Evolutionary conservation across 768 basidiomycete species (phyloP), one percentile per base, ranked within the genome.

Genomic region (Auriculariales sp.): DNA sequence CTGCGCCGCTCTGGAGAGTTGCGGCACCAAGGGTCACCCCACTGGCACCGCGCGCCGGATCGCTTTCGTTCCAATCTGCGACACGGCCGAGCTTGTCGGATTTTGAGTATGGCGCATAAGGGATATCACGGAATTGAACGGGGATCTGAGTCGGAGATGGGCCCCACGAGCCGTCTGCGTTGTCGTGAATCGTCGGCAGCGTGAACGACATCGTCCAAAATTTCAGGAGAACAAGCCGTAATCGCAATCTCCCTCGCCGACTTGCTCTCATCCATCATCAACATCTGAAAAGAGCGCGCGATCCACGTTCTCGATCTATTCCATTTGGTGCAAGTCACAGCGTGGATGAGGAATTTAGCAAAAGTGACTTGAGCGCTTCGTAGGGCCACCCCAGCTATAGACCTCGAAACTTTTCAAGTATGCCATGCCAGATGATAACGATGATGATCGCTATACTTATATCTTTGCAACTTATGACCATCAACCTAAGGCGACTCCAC

Each of bases 31-130:
- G 49, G 28, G 58, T 39, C 60, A 66, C 52, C 6, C 59, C 55
- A 9, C 80, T 77, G 30, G 70, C 64, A 50, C 65, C 31, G 71
- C 57, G 60, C 81, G 78, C 44, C 81, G 77, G 54, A 66, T 71
- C 46, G 34, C 32, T 52, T 24, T 90, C 87, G 65, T 90, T 89
- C 93, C 94, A 99, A 70, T 99, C 94, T 45, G 94, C 94, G 61
- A 99, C 87, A 48, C 94, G 83, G 48, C 90, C 91, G 50, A 99
- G 81, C 66, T 97, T 97, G 73, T 99, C 95, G 31, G 89, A 82
- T 78, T 99, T 99, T 68, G 91, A 91, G 74, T 89, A 98, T 3
- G 93, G 93, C 1, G 94, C 93, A 62, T 98, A 99, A 42, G 95
- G 95, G 53, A 98, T 95, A 58, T 97, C 95, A 68, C 93, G 92